A percentile compares a stretch with the other conserved stretches of the same genome.
Conservation (phyloP, 1,139 yeast species). For the Nakaseomyces glabratus region DNA sequence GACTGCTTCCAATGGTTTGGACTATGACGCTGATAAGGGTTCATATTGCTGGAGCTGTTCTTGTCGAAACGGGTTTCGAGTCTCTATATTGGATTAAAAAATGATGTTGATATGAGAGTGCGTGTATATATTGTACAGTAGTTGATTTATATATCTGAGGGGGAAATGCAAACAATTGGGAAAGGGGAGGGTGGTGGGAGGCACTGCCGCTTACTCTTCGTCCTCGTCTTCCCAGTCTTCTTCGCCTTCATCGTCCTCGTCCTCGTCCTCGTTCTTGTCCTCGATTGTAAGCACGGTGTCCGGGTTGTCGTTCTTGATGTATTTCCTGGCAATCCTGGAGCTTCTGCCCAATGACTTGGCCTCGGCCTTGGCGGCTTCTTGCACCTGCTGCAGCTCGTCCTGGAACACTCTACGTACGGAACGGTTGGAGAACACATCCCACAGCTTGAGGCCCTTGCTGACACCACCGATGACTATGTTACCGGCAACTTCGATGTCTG, state of each 20-base stretch:
- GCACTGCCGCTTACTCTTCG: too few relatives aligned
- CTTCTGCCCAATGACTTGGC: slow-evolving; percentile 50
- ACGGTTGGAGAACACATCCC: slow-evolving; percentile 83
- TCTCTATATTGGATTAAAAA: too few relatives aligned
- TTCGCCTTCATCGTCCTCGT: slow-evolving; percentile 29
- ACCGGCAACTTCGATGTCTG: slow-evolving; percentile 82
- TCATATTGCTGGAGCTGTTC: too few relatives aligned
- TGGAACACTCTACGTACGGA: slow-evolving; percentile 67
- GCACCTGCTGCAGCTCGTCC: slow-evolving; percentile 46
- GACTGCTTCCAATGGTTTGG: too few relatives aligned
- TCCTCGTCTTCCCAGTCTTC: slow-evolving; percentile 4
- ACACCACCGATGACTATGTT: slow-evolving; percentile 84
- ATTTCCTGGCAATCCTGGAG: slow-evolving; percentile 68
- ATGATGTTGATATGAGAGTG: too few relatives aligned
- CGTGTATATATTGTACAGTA: too few relatives aligned
- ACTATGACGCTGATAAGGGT: too few relatives aligned
- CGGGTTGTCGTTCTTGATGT: slow-evolving; percentile 38
- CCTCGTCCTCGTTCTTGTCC: slow-evolving; percentile 51
- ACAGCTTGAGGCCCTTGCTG: slow-evolving; percentile 71
- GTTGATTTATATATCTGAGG: too few relatives aligned
- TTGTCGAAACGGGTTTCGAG: too few relatives aligned
- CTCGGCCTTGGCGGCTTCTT: slow-evolving; percentile 47
- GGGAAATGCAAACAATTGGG: too few relatives aligned
- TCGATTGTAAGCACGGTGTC: slow-evolving; percentile 57
- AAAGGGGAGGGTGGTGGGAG: too few relatives aligned